These are phyloP conservation scores for Xylaria longipes DNA, from an alignment of 495 filamentous ascomycete species.

Conservation along the genomic window DNA sequence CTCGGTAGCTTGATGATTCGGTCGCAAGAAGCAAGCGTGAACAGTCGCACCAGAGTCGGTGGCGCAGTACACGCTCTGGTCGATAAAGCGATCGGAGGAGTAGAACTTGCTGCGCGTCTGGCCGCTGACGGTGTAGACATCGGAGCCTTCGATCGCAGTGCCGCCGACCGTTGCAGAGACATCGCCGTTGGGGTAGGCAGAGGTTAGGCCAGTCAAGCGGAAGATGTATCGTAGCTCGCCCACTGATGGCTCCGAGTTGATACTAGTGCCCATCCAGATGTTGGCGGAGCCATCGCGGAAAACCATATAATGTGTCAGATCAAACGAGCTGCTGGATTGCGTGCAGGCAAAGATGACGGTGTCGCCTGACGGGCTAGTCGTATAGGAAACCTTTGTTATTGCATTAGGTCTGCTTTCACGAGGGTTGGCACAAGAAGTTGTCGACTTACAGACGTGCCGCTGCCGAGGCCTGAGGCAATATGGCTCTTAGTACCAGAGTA, in stretches of 20 bases:
- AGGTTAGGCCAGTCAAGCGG: slow-evolving; percentile 57
- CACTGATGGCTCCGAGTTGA: slow-evolving; percentile 56
- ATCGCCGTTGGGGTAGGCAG: slow-evolving; percentile 48
- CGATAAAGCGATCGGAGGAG: slow-evolving; percentile 63
- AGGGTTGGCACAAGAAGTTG: slow-evolving; percentile 47
- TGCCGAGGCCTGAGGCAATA: slow-evolving; percentile 63
- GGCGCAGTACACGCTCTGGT: slow-evolving; percentile 61
- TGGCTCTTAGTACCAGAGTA: slow-evolving; percentile 54
- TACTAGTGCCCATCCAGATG: slow-evolving; percentile 64
- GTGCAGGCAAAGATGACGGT: slow-evolving; percentile 59
- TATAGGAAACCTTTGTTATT: slow-evolving; percentile 8
- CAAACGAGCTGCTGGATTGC: slow-evolving; percentile 47
- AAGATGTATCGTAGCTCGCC: slow-evolving; percentile 65
- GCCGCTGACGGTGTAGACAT: slow-evolving; percentile 59
- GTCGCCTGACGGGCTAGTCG: slow-evolving; percentile 37
- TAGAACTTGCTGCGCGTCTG: slow-evolving; percentile 66
- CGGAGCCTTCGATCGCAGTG: slow-evolving; percentile 58
- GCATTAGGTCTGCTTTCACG: slow-evolving; percentile 20
- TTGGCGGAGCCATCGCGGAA: slow-evolving; percentile 56
- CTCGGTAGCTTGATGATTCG: slow-evolving; percentile 47
- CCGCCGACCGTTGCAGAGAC: slow-evolving; percentile 48
- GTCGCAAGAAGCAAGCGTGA: slow-evolving; percentile 54
- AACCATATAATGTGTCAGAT: slow-evolving; percentile 60
- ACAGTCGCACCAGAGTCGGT: slow-evolving; percentile 40
- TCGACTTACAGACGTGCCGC: slow-evolving; percentile 38